Conservation (phyloP, 129 eudicot genomes). For the Pseudognaphalium luteoalbum region DNA sequence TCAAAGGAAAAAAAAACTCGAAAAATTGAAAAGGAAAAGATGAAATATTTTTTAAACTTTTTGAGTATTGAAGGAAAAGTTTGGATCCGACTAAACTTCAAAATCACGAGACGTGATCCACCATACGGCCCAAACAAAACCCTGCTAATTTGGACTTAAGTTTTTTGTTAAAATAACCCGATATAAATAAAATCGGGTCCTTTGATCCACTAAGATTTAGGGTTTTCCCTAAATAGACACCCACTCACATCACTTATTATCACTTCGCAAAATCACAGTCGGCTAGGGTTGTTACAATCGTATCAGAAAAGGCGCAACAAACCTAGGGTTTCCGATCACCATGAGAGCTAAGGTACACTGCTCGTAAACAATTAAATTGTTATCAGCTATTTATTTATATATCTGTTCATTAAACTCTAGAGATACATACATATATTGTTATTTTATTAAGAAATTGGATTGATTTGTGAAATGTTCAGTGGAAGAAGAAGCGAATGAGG, state of each 20-base stretch:
- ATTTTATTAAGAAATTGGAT: not conserved
- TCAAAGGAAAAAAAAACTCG: too few species aligned
- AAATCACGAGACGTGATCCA: too few species aligned
- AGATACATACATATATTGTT: too few species aligned
- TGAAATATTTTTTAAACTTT: too few species aligned
- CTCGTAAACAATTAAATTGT: not conserved
- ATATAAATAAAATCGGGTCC: not conserved
- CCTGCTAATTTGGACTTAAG: not conserved
- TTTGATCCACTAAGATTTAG: not conserved
- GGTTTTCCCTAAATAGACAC: slow-evolving; percentile 33
- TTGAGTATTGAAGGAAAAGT: too few species aligned
- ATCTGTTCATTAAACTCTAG: not conserved
- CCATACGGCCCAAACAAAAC: not conserved
- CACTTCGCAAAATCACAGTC: slow-evolving; percentile 5
- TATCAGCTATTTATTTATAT: not conserved
- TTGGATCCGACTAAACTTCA: too few species aligned
- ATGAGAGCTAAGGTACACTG: slow-evolving; percentile 47
- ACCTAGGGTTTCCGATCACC: slow-evolving; percentile 12
- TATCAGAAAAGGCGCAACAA: not conserved
- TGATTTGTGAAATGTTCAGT: slow-evolving; percentile 26
- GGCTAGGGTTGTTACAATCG: slow-evolving; percentile 36
- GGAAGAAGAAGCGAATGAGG: slow-evolving; percentile 69
- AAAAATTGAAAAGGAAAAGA: too few species aligned
- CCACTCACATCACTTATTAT: not conserved
- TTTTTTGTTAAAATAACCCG: too few species aligned